Evolutionary conservation across 1,284 basidiomycete species (phyloP).

Genomic region (Porogramme epimiltina): DNA sequence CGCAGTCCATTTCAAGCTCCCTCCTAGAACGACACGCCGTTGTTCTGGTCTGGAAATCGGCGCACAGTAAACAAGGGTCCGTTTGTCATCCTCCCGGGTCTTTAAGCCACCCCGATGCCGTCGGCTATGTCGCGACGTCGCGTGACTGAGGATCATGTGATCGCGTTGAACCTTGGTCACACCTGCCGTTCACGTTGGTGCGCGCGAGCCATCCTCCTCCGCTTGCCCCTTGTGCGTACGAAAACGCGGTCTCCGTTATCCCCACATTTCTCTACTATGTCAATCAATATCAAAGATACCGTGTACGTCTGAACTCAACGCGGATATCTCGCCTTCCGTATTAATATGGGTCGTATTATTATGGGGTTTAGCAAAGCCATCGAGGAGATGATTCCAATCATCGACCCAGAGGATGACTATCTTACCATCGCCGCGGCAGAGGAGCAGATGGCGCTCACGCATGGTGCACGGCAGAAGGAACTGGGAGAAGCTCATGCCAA

Average conservation of each 20-base stretch:
- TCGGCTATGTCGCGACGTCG: no score
- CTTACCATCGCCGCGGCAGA: constrained; percentile 71
- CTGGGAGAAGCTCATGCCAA: constrained; percentile 62
- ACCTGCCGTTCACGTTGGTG: not conserved
- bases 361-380: constrained; percentile 62
- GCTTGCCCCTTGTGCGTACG: not conserved
- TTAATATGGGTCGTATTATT: not conserved
- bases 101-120: no score
- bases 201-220: not conserved
- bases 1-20: no score
- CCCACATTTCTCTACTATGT: constrained; percentile 9
- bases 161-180: constrained; percentile 4
- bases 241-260: not conserved
- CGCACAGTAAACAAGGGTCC: no score
- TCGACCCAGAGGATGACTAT: constrained; percentile 76
- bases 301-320: constrained; percentile 17
- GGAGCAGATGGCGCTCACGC: constrained; percentile 59
- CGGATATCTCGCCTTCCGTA: not conserved
- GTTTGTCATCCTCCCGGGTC: no score
- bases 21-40: no score
- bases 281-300: constrained; percentile 29
- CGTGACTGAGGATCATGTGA: constrained; percentile 7
- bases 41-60: no score
- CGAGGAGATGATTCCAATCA: constrained; percentile 64
- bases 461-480: constrained; percentile 59